These are phyloP conservation scores for Pseudoscleropodium purum DNA, from an alignment of 225 moss, liverwort and hornwort species.

Conservation along the genomic window DNA sequence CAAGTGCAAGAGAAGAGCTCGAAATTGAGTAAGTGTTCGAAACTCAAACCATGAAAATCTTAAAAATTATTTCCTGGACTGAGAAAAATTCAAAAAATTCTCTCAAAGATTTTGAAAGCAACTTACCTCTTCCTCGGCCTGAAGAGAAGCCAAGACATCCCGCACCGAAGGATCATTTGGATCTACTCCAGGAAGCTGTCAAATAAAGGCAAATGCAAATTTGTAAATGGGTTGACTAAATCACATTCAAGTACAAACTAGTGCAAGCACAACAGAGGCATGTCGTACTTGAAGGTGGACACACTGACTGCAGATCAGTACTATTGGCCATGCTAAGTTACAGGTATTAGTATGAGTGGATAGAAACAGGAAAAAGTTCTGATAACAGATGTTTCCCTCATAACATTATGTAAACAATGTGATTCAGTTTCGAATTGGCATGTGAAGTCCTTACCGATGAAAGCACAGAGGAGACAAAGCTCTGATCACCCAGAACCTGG, in stretches of 20 bases:
- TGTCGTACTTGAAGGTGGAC: neutral
- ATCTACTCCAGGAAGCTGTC: constrained; percentile 96
- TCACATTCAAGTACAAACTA: neutral
- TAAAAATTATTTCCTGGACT: neutral
- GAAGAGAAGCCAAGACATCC: constrained; percentile 85
- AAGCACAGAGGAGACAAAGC: constrained; percentile 85
- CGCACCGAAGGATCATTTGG: constrained; percentile 93
- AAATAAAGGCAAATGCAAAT: neutral
- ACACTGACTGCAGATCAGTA: neutral
- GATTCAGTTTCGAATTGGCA: neutral
- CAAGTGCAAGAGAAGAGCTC: neutral
- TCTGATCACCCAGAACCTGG: constrained; percentile 86
- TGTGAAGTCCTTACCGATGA: constrained; percentile 51
- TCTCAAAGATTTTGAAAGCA: neutral
- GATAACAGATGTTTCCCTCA: neutral
- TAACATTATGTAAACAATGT: neutral
- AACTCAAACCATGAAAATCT: neutral
- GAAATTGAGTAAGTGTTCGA: neutral
- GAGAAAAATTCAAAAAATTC: neutral
- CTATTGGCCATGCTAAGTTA: neutral
- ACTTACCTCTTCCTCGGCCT: constrained; percentile 66
- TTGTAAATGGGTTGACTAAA: neutral
- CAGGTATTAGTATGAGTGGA: too few relatives aligned
- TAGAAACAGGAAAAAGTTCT: neutral
- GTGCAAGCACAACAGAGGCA: neutral